A percentile compares a stretch with the other conserved stretches of the same genome.
phyloP scores from a whole-genome alignment of 768 basidiomycete species.

The Suillus decipiens region DNA sequence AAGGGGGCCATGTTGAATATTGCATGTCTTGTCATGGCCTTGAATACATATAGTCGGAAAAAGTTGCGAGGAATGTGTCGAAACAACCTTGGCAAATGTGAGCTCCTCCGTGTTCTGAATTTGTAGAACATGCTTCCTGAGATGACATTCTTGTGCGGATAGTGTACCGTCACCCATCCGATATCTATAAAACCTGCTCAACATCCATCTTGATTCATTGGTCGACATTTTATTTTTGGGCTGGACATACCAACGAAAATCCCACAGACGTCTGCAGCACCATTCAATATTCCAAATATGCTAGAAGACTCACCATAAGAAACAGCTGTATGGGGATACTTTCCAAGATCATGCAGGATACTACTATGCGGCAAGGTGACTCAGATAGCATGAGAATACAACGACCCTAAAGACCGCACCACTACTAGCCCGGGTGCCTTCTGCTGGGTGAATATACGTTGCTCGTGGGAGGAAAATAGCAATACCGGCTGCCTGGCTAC shows the following conservation, averaged over 20 bases:
- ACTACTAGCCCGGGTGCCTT: slow-evolving; percentile 2
- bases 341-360: slow-evolving; percentile 4
- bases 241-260: background rate
- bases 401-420: slow-evolving; percentile 14
- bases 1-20: slow-evolving; percentile 9
- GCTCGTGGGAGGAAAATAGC: slow-evolving; percentile 11
- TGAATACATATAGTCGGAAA: background rate
- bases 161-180: slow-evolving; percentile 8
- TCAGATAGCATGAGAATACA: slow-evolving; percentile 10
- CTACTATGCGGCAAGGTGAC: slow-evolving; percentile 1
- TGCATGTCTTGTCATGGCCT: slow-evolving; percentile 1
- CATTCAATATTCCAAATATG: background rate
- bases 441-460: slow-evolving; percentile 5
- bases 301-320: slow-evolving; percentile 7
- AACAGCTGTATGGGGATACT: slow-evolving; percentile 9
- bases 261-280: background rate
- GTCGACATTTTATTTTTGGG: background rate
- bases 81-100: slow-evolving; percentile 1
- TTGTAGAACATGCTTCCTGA: slow-evolving; percentile 9
- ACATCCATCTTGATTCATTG: background rate
- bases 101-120: too few species aligned
- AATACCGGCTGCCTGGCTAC: slow-evolving; percentile 8
- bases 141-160: background rate
- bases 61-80: background rate
- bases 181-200: background rate